Conservation (phyloP, 306 rosid species). For the Medicago truncatula region MtrunA17r5.0-ANR NC_053045.1:53838001-53838500, state of each 20-base stretch:
- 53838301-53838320: conserved; percentile 21
- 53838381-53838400: conserved; percentile 28
- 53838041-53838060: not conserved
- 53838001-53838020: not conserved
- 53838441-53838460: not conserved
- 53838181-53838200: not conserved
- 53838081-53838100: not conserved
- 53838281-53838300: conserved; percentile 2
- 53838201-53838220: not conserved
- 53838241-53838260: conserved; percentile 8
- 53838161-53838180: conserved; percentile 2
- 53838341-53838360: conserved; percentile 19
- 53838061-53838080: not conserved
- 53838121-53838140: not conserved
- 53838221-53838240: conserved; percentile 4
- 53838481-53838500: conserved; percentile 10
- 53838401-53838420: not conserved
- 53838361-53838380: conserved; percentile 33
- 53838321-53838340: conserved; percentile 14
- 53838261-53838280: conserved; percentile 22
- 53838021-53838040: conserved; percentile 19
- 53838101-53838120: not conserved
- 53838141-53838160: conserved; percentile 9
- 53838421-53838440: conserved; percentile 39
- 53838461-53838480: conserved; percentile 15